Evolutionary conservation across 306 rosid genomes (phyloP).

Genomic region (Fragaria nilgerrensis): DNA sequence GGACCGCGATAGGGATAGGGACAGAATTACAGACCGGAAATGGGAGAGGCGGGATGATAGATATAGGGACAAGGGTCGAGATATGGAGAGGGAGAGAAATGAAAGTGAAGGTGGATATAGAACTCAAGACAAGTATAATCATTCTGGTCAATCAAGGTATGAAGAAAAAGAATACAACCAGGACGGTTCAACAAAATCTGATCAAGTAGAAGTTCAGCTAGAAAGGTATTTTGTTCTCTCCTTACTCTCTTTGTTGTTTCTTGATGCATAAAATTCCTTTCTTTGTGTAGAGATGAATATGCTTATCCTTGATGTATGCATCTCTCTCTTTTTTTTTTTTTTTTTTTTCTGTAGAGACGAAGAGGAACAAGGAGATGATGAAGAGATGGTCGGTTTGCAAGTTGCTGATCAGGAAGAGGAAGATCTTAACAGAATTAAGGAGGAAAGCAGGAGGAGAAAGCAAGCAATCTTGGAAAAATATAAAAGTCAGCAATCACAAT

Average conservation of each 20-base stretch:
- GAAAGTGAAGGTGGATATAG: conserved; percentile 40
- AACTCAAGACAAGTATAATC: conserved; percentile 42
- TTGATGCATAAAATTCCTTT: conserved; percentile 17
- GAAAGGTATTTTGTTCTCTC: conserved; percentile 40
- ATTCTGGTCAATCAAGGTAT: conserved; percentile 47
- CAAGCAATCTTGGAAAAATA: conserved; percentile 92
- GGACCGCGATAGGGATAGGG: conserved; percentile 24
- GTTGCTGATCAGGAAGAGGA: conserved; percentile 89
- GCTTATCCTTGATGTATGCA: conserved; percentile 9
- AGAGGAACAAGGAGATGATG: conserved; percentile 62
- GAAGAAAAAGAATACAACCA: conserved; percentile 44
- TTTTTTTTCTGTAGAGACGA: conserved; percentile 48
- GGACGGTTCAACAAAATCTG: conserved; percentile 38
- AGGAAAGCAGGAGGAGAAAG: conserved; percentile 86
- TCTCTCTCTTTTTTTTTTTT: conserved; percentile 23
- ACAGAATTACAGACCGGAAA: conserved; percentile 16
- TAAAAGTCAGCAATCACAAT: conserved; percentile 41
- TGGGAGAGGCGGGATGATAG: conserved; percentile 34
- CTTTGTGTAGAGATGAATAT: conserved; percentile 45
- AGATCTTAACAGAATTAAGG: conserved; percentile 84
- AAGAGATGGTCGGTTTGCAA: conserved; percentile 48
- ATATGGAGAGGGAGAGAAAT: conserved; percentile 45
- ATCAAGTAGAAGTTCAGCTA: conserved; percentile 21
- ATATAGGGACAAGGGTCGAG: conserved; percentile 37
- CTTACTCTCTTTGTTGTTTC: not conserved